Evolutionary conservation across 1,284 basidiomycete genomes (phyloP).

Genomic region (Ustilago curta): DNA sequence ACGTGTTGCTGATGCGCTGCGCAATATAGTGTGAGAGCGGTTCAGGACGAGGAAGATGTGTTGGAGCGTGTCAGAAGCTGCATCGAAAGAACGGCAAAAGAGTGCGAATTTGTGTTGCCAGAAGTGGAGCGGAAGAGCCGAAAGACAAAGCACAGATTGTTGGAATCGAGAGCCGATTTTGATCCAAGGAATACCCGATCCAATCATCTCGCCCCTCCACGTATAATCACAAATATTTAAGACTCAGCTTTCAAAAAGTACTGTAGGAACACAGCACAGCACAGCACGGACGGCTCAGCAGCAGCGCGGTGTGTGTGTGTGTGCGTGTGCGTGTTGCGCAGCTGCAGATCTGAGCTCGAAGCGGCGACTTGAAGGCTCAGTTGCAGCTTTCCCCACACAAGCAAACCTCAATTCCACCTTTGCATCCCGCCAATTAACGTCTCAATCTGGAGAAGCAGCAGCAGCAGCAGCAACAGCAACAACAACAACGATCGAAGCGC

Average conservation of each 20-base stretch:
- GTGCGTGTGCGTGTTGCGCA: background rate
- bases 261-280: no score
- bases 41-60: no score
- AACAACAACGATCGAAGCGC: background rate
- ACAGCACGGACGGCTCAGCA: no score
- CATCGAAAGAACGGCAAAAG: background rate
- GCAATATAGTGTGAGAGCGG: no score
- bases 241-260: conserved; percentile 33
- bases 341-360: conserved; percentile 8
- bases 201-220: conserved; percentile 12
- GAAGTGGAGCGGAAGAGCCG: conserved; percentile 10
- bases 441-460: background rate
- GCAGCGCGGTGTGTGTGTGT: background rate
- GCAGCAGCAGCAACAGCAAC: no score
- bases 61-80: background rate
- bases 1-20: no score
- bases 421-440: background rate
- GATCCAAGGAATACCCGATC: background rate
- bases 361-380: background rate
- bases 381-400: conserved; percentile 7
- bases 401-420: background rate
- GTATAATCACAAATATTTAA: conserved; percentile 6
- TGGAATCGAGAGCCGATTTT: background rate
- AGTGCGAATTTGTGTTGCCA: background rate
- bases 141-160: background rate